Evolutionary conservation across 805 yeast genomes (phyloP).

Genomic region (Wickerhamomyces subpelliculosus): DNA sequence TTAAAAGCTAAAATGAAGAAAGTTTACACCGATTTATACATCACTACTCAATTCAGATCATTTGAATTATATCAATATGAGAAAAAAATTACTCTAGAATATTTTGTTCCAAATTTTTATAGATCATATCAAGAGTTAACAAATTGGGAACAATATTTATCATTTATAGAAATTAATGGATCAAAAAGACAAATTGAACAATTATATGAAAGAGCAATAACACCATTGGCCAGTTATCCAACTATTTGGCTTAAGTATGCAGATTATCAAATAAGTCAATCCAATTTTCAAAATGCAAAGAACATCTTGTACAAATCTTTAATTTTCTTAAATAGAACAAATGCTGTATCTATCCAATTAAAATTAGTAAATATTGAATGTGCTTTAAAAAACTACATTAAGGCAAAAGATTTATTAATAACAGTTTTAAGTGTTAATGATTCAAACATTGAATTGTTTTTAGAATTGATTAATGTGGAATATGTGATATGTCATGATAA

Average conservation of each 20-base stretch:
- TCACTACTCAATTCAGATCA: constrained; percentile 46
- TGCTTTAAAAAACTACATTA: constrained; percentile 25
- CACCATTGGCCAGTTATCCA: constrained; percentile 37
- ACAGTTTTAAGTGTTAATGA: constrained; percentile 23
- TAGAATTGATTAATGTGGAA: constrained; percentile 38
- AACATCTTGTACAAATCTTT: constrained; percentile 32
- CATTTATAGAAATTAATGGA: constrained; percentile 37
- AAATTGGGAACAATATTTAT: constrained; percentile 53
- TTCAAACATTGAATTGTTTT: constrained; percentile 26
- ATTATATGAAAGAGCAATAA: constrained; percentile 42
- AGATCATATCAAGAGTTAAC: constrained; percentile 40
- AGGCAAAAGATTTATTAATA: constrained; percentile 25
- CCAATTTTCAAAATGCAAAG: constrained; percentile 30
- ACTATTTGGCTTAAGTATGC: constrained; percentile 45
- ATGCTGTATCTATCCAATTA: constrained; percentile 22
- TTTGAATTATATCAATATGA: constrained; percentile 47
- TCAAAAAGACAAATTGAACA: constrained; percentile 16
- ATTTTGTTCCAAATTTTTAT: constrained; percentile 27
- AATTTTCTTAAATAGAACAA: constrained; percentile 14
- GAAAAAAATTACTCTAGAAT: constrained; percentile 30
- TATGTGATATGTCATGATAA: constrained; percentile 17
- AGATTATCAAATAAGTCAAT: constrained; percentile 30
- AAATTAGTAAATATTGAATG: constrained; percentile 40
- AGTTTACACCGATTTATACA: constrained; percentile 43
- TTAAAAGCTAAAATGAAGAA: constrained; percentile 35